Conservation (phyloP, 2,329 filamentous ascomycete species). For the Fusarium sp. region DNA sequence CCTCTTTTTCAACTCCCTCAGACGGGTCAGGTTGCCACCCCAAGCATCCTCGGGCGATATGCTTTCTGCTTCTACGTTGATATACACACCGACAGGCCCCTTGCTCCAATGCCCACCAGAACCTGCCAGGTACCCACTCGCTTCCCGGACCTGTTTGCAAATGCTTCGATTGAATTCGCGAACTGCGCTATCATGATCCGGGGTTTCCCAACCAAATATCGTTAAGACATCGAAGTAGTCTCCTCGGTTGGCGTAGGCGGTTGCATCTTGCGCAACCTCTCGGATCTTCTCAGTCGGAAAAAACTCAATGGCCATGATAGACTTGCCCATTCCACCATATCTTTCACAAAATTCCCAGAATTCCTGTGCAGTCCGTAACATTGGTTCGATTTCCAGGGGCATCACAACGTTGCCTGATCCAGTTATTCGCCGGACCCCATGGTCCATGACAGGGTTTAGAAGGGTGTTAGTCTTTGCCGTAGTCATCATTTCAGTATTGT, state of each 20-base stretch:
- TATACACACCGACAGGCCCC: conserved; percentile 45
- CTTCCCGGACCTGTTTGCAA: conserved; percentile 40
- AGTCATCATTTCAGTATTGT: conserved; percentile 35
- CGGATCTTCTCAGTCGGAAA: conserved; percentile 55
- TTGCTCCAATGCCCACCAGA: conserved; percentile 31
- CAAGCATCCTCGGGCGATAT: conserved; percentile 47
- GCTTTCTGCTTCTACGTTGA: conserved; percentile 47
- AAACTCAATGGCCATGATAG: conserved; percentile 54
- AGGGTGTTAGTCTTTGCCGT: conserved; percentile 41
- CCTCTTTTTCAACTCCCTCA: conserved; percentile 50
- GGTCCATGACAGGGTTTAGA: conserved; percentile 41
- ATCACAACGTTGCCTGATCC: conserved; percentile 47
- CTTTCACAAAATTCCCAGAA: conserved; percentile 46
- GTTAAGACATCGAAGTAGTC: conserved; percentile 58
- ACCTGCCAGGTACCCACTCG: conserved; percentile 40
- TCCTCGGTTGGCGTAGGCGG: conserved; percentile 59
- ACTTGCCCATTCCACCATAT: conserved; percentile 38
- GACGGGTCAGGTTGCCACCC: conserved; percentile 47
- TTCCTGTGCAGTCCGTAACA: conserved; percentile 44
- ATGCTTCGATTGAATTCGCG: conserved; percentile 54
- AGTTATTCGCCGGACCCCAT: conserved; percentile 45
- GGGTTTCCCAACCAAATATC: conserved; percentile 55
- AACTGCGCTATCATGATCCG: conserved; percentile 52
- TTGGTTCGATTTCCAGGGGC: conserved; percentile 50
- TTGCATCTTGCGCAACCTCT: conserved; percentile 51